A percentile compares a stretch with the other conserved stretches of the same genome.
These are phyloP conservation scores for Clohesyomyces aquaticus DNA, from an alignment of 495 filamentous ascomycete species.

Conservation along the genomic window DNA sequence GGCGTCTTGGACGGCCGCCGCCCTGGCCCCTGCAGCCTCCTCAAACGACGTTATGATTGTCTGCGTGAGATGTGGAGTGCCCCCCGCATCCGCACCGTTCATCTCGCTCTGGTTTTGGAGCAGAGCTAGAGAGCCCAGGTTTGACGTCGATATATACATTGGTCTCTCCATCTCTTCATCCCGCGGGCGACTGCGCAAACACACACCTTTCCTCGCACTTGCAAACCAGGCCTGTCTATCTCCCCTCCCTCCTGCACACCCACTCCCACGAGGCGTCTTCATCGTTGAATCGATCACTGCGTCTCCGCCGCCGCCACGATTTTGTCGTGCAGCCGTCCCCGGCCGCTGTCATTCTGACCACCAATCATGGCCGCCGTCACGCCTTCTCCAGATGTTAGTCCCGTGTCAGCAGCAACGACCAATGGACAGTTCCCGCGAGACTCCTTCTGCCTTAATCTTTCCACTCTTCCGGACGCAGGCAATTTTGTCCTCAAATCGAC, in stretches of 20 bases:
- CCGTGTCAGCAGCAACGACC: conserved; percentile 42
- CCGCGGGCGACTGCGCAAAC: conserved; percentile 5
- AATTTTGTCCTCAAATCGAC: conserved; percentile 37
- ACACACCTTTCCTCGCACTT: neutral
- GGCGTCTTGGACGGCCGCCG: conserved; percentile 5
- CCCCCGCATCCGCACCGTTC: conserved; percentile 32
- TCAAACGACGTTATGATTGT: conserved; percentile 26
- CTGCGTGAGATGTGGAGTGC: conserved; percentile 29
- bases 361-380: conserved; percentile 41
- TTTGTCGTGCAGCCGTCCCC: conserved; percentile 26
- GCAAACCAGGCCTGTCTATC: neutral
- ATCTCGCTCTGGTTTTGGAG: conserved; percentile 24
- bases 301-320: conserved; percentile 27
- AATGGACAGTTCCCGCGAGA: conserved; percentile 41
- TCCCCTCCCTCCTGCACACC: neutral
- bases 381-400: conserved; percentile 43
- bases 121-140: conserved; percentile 15
- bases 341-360: conserved; percentile 20
- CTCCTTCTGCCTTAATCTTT: conserved; percentile 40
- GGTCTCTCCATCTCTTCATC: conserved; percentile 6
- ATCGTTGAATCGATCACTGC: neutral
- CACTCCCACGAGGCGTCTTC: conserved; percentile 16
- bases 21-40: conserved; percentile 24
- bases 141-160: conserved; percentile 30
- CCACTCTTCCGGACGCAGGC: conserved; percentile 40